phyloP scores from a whole-genome alignment of 1,284 basidiomycete species.

The Phlebopus sp. region DNA sequence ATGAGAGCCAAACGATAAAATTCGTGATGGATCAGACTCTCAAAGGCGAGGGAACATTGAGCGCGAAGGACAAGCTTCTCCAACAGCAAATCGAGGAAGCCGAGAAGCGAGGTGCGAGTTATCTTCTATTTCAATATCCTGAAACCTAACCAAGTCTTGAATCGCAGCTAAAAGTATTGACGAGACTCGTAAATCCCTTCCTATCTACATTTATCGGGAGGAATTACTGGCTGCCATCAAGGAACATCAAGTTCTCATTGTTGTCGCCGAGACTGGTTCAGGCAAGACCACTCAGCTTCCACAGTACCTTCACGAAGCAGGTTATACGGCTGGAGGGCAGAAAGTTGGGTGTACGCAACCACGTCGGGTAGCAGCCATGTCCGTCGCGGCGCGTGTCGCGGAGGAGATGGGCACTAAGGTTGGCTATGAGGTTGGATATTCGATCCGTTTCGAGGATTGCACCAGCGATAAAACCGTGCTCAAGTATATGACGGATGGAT shows the following conservation, averaged over 20 bases:
- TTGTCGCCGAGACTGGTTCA: conserved; percentile 92
- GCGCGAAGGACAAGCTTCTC: conserved; percentile 83
- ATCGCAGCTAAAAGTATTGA: conserved; percentile 81
- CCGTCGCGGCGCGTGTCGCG: no score
- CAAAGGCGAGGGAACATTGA: conserved; percentile 69
- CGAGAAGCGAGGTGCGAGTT: conserved; percentile 76
- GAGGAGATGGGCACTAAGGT: conserved; percentile 36
- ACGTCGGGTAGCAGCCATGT: no score
- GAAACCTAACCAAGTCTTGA: conserved; percentile 3
- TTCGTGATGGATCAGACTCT: conserved; percentile 87
- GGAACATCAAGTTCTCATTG: conserved; percentile 89
- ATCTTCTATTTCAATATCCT: conserved; percentile 1
- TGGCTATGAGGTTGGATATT: conserved; percentile 97
- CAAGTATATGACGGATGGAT: conserved; percentile 99
- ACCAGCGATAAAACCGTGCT: conserved; percentile 97
- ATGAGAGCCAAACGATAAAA: conserved; percentile 94
- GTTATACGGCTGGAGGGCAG: conserved; percentile 84
- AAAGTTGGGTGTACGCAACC: conserved; percentile 40
- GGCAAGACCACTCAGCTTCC: conserved; percentile 99
- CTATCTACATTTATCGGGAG: conserved; percentile 86
- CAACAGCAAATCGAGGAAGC: conserved; percentile 90
- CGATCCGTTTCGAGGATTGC: conserved; percentile 98
- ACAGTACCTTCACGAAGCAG: conserved; percentile 97
- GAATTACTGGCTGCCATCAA: conserved; percentile 86
- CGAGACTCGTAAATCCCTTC: conserved; percentile 87